phyloP scores from a whole-genome alignment of 352 stramenopile genomes.

The Pythium phragmiticola region DNA sequence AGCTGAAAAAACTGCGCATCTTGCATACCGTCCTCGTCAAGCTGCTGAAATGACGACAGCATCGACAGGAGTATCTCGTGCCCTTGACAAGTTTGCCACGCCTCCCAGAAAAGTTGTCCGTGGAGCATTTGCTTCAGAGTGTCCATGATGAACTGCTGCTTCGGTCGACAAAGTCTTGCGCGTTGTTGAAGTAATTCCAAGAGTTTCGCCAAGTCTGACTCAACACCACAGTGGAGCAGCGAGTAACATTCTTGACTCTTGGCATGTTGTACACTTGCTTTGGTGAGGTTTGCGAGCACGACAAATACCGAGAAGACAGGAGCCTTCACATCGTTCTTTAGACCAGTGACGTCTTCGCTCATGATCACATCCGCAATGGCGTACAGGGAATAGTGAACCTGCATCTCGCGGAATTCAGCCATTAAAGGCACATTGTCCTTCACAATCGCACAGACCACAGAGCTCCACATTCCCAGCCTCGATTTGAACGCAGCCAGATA shows the following conservation, averaged over 20 bases:
- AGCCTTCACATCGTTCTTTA: conserved; percentile 12
- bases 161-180: conserved; percentile 30
- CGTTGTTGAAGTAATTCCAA: conserved; percentile 53
- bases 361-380: conserved; percentile 45
- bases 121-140: conserved; percentile 49
- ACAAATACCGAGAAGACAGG: conserved; percentile 47
- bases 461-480: conserved; percentile 43
- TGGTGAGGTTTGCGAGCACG: conserved; percentile 24
- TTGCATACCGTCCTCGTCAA: conserved; percentile 3
- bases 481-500: conserved; percentile 35
- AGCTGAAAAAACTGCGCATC: conserved; percentile 44
- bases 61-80: conserved; percentile 60
- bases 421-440: conserved; percentile 40
- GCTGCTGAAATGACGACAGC: conserved; percentile 49
- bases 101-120: conserved; percentile 38
- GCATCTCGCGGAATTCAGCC: conserved; percentile 53
- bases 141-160: conserved; percentile 42
- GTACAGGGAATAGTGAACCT: conserved; percentile 60
- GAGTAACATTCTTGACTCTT: conserved; percentile 6
- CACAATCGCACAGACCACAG: conserved; percentile 50
- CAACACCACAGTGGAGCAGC: conserved; percentile 46
- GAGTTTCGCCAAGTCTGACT: conserved; percentile 56
- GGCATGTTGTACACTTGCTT: neutral
- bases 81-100: conserved; percentile 55
- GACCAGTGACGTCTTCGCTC: conserved; percentile 7